Evolutionary conservation across 2,329 filamentous ascomycete genomes (phyloP).

Genomic region (Furcasterigmium furcatum): DNA sequence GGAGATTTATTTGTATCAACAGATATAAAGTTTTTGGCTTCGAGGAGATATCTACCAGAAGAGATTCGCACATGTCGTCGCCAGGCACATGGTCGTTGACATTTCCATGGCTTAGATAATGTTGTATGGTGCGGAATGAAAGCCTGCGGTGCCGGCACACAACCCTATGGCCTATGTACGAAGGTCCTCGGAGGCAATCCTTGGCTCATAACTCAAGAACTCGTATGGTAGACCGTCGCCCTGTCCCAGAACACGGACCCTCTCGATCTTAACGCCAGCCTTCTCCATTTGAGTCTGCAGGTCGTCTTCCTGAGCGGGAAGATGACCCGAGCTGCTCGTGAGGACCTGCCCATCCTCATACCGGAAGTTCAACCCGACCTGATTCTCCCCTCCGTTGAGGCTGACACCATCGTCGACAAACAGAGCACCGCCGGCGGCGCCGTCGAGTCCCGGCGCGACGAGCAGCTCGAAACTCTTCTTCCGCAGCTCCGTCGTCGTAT

Average conservation of each 20-base stretch:
- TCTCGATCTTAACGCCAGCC: slow-evolving; percentile 38
- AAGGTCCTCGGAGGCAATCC: too few species aligned
- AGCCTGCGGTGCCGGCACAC: too few species aligned
- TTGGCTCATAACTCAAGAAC: too few species aligned
- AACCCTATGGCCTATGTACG: too few species aligned
- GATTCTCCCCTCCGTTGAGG: slow-evolving; percentile 26
- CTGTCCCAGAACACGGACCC: slow-evolving; percentile 47
- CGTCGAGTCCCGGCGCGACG: slow-evolving; percentile 53
- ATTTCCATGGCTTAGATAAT: too few species aligned
- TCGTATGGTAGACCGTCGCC: too few species aligned
- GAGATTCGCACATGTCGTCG: too few species aligned
- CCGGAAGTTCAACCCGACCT: background rate
- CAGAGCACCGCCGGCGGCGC: slow-evolving; percentile 56
- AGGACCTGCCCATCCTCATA: background rate
- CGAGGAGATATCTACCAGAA: too few species aligned
- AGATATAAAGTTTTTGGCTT: too few species aligned
- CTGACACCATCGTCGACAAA: slow-evolving; percentile 78
- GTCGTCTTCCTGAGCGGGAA: background rate
- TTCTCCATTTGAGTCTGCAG: slow-evolving; percentile 8
- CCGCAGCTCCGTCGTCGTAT: slow-evolving; percentile 63
- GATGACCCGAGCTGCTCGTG: background rate
- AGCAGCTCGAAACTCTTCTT: slow-evolving; percentile 66
- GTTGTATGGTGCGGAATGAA: too few species aligned
- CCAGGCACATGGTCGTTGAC: too few species aligned
- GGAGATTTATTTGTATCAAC: too few species aligned